Evolutionary conservation across 805 yeast genomes (phyloP).

Genomic region (Trichomonascus vanleenenianus): DNA sequence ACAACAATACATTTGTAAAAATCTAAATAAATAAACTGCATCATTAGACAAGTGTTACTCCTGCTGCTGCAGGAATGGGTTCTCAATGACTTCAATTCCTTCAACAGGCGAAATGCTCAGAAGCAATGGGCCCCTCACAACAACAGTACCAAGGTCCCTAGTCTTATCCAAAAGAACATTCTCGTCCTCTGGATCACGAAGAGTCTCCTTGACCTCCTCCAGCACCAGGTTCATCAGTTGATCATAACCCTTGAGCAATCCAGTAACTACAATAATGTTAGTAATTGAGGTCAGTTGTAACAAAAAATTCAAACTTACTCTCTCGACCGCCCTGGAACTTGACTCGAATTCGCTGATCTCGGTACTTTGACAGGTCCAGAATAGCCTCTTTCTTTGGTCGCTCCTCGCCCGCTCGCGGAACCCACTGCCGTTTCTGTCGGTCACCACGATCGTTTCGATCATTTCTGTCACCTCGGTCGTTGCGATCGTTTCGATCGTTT

Average conservation of each 20-base stretch:
- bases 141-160: conserved; percentile 67
- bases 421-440: conserved; percentile 9
- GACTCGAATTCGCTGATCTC: conserved; percentile 65
- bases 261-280: conserved; percentile 41
- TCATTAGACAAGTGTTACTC: neutral
- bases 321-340: conserved; percentile 82
- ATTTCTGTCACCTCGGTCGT: conserved; percentile 6
- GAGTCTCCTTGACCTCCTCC: conserved; percentile 55
- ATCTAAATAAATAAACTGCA: too few species aligned
- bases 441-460: conserved; percentile 14
- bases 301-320: conserved; percentile 1
- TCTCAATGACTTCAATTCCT: conserved; percentile 62
- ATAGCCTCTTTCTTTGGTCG: conserved; percentile 85
- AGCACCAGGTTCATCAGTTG: conserved; percentile 83
- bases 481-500: neutral
- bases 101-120: conserved; percentile 63
- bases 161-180: conserved; percentile 46
- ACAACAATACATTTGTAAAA: too few species aligned
- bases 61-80: conserved; percentile 45
- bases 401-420: conserved; percentile 18
- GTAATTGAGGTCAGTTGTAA: neutral
- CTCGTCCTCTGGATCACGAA: conserved; percentile 62
- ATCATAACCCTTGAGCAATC: conserved; percentile 83
- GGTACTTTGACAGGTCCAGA: conserved; percentile 67
- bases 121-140: conserved; percentile 77